Evolutionary conservation across 805 yeast genomes (phyloP).

Genomic region (Cyberlindnera euphorbiae): DNA sequence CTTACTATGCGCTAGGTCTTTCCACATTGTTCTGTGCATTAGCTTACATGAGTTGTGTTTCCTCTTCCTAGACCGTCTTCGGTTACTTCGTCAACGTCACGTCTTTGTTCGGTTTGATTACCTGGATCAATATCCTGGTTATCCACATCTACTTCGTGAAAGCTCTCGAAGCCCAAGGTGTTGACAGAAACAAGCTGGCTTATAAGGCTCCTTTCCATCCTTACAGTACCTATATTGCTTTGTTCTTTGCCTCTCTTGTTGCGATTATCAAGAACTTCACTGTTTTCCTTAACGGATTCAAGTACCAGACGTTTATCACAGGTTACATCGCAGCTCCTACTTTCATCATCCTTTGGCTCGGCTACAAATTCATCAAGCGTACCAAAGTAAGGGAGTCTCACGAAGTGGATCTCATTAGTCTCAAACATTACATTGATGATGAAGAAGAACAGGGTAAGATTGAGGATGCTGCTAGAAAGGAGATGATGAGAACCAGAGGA

Average conservation of each 20-base stretch:
- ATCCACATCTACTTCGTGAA: constrained; percentile 62
- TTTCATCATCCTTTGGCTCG: constrained; percentile 47
- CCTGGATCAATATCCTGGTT: constrained; percentile 68
- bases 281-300: constrained; percentile 59
- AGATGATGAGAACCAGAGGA: no score
- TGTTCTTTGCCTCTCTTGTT: constrained; percentile 48
- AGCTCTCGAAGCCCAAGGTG: constrained; percentile 66
- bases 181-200: constrained; percentile 38
- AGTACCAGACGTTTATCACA: constrained; percentile 64
- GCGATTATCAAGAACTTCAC: constrained; percentile 67
- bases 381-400: constrained; percentile 44
- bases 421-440: constrained; percentile 36
- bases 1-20: constrained; percentile 49
- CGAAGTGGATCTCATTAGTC: constrained; percentile 59
- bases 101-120: constrained; percentile 67
- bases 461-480: constrained; percentile 7
- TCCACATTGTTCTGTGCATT: constrained; percentile 51
- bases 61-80: constrained; percentile 54
- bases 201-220: constrained; percentile 71
- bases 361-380: constrained; percentile 52
- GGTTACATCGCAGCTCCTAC: constrained; percentile 67
- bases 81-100: constrained; percentile 70
- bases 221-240: constrained; percentile 57
- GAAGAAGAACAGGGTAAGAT: constrained; percentile 27
- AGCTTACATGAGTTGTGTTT: constrained; percentile 65